A percentile compares a stretch with the other conserved stretches of the same genome.
These are phyloP conservation scores for Austroboletus niveus DNA, from an alignment of 1,284 basidiomycete genomes.

Conservation along the genomic window DNA sequence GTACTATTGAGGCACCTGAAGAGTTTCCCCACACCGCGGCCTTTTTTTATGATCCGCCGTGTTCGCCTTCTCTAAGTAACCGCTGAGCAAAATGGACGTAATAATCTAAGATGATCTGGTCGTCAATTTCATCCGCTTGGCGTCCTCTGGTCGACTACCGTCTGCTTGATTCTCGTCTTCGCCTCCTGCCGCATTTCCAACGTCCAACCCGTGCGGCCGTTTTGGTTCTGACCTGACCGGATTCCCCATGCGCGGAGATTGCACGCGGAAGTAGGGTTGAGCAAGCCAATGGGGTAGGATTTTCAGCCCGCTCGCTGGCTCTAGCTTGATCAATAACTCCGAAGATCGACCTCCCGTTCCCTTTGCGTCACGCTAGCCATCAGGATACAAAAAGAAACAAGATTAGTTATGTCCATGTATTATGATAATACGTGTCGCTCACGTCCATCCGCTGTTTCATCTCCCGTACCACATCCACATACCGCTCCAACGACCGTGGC, in stretches of 20 bases:
- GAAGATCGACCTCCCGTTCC: conserved; percentile 36
- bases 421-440: conserved; percentile 21
- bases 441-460: conserved; percentile 69
- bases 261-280: conserved; percentile 54
- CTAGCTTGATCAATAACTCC: conserved; percentile 47
- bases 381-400: too few relatives aligned
- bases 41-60: too few relatives aligned
- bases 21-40: too few relatives aligned
- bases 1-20: too few relatives aligned
- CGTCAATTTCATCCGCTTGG: conserved; percentile 16
- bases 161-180: background rate
- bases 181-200: background rate
- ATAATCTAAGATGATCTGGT: background rate
- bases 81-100: too few relatives aligned
- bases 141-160: background rate
- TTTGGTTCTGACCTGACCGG: conserved; percentile 7
- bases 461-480: conserved; percentile 61
- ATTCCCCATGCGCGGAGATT: background rate
- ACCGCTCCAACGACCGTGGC: conserved; percentile 41
- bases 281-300: conserved; percentile 80
- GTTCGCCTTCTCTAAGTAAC: too few relatives aligned
- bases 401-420: background rate
- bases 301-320: conserved; percentile 53
- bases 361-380: conserved; percentile 43
- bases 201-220: conserved; percentile 1